Evolutionary conservation across 257 asterid genomes (phyloP).

Genomic region (Solanum sejunctum): DNA sequence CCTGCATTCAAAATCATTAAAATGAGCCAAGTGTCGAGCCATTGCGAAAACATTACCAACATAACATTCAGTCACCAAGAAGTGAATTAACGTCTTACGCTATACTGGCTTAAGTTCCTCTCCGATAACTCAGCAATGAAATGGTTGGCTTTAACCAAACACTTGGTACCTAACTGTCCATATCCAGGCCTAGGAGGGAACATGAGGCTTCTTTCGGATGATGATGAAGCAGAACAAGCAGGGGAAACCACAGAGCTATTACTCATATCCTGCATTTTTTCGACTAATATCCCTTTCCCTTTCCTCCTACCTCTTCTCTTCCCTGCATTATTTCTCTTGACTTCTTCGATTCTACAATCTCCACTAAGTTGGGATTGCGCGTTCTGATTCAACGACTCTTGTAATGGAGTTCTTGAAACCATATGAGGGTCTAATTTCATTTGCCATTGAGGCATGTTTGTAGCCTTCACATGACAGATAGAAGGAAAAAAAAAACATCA

Average conservation of each 20-base stretch:
- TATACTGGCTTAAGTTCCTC: constrained; percentile 38
- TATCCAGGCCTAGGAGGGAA: constrained; percentile 26
- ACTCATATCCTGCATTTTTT: constrained; percentile 3
- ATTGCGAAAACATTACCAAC: background rate
- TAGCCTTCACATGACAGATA: constrained; percentile 3
- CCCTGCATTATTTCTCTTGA: background rate
- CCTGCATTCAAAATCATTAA: constrained; percentile 10
- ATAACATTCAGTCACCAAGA: background rate
- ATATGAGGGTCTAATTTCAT: constrained; percentile 9
- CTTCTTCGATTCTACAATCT: constrained; percentile 1
- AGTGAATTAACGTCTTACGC: constrained; percentile 14
- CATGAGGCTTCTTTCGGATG: constrained; percentile 8
- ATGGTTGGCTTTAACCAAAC: constrained; percentile 32
- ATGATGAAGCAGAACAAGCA: constrained; percentile 4
- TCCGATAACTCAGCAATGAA: constrained; percentile 38
- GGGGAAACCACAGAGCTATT: background rate
- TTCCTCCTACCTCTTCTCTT: constrained; percentile 12
- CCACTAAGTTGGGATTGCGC: constrained; percentile 1
- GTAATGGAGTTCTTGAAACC: constrained; percentile 15
- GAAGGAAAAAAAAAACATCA: background rate
- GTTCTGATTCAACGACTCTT: constrained; percentile 24
- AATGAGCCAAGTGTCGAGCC: background rate
- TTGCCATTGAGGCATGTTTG: constrained; percentile 25
- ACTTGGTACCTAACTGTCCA: constrained; percentile 24
- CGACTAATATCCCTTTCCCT: constrained; percentile 14